These are phyloP conservation scores for Babesia bovis DNA, from an alignment of 169 alveolate genomes.

Conservation along the genomic window DNA sequence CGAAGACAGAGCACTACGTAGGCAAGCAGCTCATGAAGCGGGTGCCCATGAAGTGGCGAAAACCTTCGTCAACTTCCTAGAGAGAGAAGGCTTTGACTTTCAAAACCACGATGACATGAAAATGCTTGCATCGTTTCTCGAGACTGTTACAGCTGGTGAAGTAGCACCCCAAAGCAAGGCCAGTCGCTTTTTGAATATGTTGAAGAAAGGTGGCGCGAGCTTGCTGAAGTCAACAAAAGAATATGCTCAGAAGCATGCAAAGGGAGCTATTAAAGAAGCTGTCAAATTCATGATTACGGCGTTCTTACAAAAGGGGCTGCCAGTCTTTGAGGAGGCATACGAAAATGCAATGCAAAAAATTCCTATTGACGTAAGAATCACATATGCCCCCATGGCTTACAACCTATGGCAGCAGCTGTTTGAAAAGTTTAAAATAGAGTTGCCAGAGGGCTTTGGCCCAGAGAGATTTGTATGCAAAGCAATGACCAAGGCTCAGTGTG, in stretches of 20 bases:
- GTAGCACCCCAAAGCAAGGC: neutral
- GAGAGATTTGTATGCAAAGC: conserved; percentile 46
- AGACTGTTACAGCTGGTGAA: conserved; percentile 2
- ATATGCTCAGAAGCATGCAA: conserved; percentile 18
- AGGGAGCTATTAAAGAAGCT: conserved; percentile 8
- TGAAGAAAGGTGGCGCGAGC: conserved; percentile 16
- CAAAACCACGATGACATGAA: neutral
- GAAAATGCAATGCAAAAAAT: conserved; percentile 42
- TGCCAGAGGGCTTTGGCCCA: conserved; percentile 42
- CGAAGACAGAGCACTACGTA: neutral
- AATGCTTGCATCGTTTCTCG: conserved; percentile 21
- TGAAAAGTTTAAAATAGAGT: conserved; percentile 33
- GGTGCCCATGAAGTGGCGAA: conserved; percentile 1
- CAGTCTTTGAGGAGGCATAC: conserved; percentile 37
- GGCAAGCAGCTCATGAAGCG: neutral
- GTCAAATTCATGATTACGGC: conserved; percentile 3
- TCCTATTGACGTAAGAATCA: conserved; percentile 36
- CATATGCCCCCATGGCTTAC: conserved; percentile 57
- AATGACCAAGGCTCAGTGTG: conserved; percentile 41
- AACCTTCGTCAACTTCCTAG: conserved; percentile 10
- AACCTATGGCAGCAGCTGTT: conserved; percentile 44
- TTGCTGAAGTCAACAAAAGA: conserved; percentile 3
- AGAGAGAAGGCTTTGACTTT: conserved; percentile 18
- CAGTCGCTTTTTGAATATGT: conserved; percentile 2
- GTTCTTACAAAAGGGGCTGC: conserved; percentile 44